Evolutionary conservation across 106 monocot genomes (phyloP).

Genomic region (Platanthera zijinensis): DNA sequence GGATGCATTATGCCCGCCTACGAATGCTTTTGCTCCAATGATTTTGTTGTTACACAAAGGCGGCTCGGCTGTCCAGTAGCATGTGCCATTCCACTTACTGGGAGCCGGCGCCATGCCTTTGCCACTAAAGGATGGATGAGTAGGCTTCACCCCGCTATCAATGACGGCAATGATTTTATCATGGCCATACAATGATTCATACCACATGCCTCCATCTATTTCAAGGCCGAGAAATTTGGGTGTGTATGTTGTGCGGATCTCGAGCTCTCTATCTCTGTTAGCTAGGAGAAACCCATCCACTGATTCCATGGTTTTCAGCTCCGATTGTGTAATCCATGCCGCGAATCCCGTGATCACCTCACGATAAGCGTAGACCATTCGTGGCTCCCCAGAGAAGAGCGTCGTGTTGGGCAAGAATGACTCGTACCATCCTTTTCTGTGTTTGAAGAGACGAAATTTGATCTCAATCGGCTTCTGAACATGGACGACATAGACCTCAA

Average conservation of each 20-base stretch:
- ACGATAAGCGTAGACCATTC: conserved; percentile 38
- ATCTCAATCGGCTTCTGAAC: neutral
- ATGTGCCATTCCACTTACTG: conserved; percentile 32
- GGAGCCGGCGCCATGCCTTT: conserved; percentile 16
- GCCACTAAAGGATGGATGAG: conserved; percentile 34
- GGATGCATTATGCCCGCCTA: neutral
- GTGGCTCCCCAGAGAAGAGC: neutral
- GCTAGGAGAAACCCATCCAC: conserved; percentile 24
- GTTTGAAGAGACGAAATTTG: conserved; percentile 4
- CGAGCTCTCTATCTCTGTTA: neutral
- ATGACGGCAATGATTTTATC: conserved; percentile 49
- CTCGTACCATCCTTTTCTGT: neutral
- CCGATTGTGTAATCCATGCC: conserved; percentile 20
- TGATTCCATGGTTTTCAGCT: conserved; percentile 12
- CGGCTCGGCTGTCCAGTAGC: conserved; percentile 1
- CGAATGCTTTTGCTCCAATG: conserved; percentile 17
- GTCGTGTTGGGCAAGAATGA: neutral
- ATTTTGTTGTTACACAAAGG: conserved; percentile 36
- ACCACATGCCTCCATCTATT: conserved; percentile 1
- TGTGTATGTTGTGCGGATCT: conserved; percentile 33
- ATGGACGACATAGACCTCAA: neutral
- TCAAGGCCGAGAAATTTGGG: conserved; percentile 26
- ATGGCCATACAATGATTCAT: conserved; percentile 18
- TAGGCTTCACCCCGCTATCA: conserved; percentile 27
- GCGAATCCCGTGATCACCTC: conserved; percentile 43